Conservation (phyloP, 2,329 filamentous ascomycete species). For the Aspergillus arachidicola region DNA sequence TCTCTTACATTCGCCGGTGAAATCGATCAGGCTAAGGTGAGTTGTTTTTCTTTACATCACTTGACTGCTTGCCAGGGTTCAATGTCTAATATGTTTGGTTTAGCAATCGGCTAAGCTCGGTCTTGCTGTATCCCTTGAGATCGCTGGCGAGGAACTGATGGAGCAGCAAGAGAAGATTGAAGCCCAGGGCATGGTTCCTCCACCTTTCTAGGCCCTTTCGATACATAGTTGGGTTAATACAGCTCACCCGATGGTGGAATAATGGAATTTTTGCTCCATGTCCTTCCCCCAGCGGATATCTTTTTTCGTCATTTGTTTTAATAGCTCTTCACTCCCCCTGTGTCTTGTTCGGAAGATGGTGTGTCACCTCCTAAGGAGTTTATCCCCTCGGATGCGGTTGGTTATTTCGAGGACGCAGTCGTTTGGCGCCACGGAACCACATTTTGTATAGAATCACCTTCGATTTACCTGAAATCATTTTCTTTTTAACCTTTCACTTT, state of each 20-base stretch:
- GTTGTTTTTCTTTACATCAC: conserved; percentile 39
- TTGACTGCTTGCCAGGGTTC: conserved; percentile 4
- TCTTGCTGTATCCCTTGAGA: conserved; percentile 88
- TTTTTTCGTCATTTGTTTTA: conserved; percentile 45
- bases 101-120: conserved; percentile 96
- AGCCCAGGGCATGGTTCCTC: conserved; percentile 47
- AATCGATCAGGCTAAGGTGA: conserved; percentile 92
- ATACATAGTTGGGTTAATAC: conserved; percentile 18
- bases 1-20: conserved; percentile 94
- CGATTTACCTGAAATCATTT: conserved; percentile 16
- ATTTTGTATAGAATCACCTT: conserved; percentile 44
- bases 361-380: conserved; percentile 31
- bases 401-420: conserved; percentile 37
- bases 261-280: conserved; percentile 12
- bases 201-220: conserved; percentile 49
- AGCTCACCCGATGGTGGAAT: conserved; percentile 10
- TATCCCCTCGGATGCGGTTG: conserved; percentile 34
- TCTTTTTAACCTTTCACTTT: conserved; percentile 19
- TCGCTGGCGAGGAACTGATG: conserved; percentile 80
- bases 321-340: conserved; percentile 44
- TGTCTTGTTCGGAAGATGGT: conserved; percentile 36
- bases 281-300: conserved; percentile 29
- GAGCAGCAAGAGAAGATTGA: conserved; percentile 71
- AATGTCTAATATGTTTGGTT: conserved; percentile 18
- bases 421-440: conserved; percentile 42